Conservation (phyloP, 2,329 filamentous ascomycete species). For the Ramularia endophylla region DNA sequence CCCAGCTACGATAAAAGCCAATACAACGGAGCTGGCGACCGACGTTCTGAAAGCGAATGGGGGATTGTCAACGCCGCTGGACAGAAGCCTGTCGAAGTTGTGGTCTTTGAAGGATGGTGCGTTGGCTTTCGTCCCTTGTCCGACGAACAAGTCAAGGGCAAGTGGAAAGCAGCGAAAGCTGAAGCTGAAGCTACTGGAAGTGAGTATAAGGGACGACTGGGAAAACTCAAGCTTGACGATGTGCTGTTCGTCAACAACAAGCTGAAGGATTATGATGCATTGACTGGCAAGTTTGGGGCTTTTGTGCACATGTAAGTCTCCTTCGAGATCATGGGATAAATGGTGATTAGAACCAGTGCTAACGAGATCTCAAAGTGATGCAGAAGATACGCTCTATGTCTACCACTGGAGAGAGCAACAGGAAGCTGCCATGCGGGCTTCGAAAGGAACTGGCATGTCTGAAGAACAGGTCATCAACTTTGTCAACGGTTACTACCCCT, state of each 20-base stretch:
- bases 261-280: constrained; percentile 52
- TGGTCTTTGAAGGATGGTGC: constrained; percentile 89
- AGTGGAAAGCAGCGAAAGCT: constrained; percentile 46
- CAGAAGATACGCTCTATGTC: constrained; percentile 66
- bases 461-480: constrained; percentile 73
- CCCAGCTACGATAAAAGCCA: constrained; percentile 81
- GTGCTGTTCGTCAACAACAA: constrained; percentile 55
- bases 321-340: background rate
- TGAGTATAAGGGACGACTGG: constrained; percentile 46
- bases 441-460: constrained; percentile 72
- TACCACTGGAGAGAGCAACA: constrained; percentile 82
- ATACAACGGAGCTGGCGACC: constrained; percentile 70
- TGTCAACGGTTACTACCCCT: constrained; percentile 58
- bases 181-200: constrained; percentile 43
- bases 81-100: constrained; percentile 48
- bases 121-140: constrained; percentile 69
- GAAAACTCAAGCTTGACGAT: constrained; percentile 50
- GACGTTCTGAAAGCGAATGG: constrained; percentile 59
- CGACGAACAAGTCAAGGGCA: constrained; percentile 49
- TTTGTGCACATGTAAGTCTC: constrained; percentile 58
- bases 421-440: constrained; percentile 61
- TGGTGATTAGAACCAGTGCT: background rate
- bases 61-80: constrained; percentile 49
- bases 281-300: constrained; percentile 56
- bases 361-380: constrained; percentile 45